Evolutionary conservation across 208 protist species (phyloP).

Genomic region (Wallacemonas sp.): DNA sequence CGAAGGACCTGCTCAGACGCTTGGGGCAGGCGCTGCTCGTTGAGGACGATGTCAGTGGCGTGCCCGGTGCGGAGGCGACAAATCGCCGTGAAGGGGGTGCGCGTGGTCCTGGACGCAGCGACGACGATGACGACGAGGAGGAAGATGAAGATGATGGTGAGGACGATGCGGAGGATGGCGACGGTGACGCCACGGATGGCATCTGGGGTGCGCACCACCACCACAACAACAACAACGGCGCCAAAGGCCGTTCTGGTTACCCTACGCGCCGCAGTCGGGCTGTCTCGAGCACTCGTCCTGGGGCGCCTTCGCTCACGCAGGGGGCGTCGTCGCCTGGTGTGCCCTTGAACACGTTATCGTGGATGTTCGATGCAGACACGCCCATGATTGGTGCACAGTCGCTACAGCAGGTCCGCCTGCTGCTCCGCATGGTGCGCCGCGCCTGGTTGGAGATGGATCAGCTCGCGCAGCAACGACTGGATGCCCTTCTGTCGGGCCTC

Average conservation of each 20-base stretch:
- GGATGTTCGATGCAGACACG: background rate
- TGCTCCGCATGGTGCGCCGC: constrained; percentile 3
- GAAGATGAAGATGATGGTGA: background rate
- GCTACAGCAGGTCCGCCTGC: background rate
- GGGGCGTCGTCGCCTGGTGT: too few species aligned
- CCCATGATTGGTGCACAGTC: background rate
- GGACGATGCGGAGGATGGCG: background rate
- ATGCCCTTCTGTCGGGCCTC: constrained; percentile 1
- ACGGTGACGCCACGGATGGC: too few species aligned
- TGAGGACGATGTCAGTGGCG: background rate
- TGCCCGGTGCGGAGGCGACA: background rate
- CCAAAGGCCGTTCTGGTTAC: too few species aligned
- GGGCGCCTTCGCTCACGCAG: too few species aligned
- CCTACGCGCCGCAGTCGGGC: too few species aligned
- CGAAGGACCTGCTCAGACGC: constrained; percentile 3
- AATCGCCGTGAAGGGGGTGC: background rate
- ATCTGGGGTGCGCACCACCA: too few species aligned
- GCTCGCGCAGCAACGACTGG: background rate
- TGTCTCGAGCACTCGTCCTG: too few species aligned
- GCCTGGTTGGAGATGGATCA: constrained; percentile 12
- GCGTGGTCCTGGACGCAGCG: too few species aligned
- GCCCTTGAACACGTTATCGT: too few species aligned
- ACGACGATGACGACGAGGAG: background rate
- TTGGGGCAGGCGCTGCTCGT: background rate
- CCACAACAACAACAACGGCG: too few species aligned